Base-by-base conservation (phyloP, 805 yeast genomes). In the Candida odintsovae region DNA sequence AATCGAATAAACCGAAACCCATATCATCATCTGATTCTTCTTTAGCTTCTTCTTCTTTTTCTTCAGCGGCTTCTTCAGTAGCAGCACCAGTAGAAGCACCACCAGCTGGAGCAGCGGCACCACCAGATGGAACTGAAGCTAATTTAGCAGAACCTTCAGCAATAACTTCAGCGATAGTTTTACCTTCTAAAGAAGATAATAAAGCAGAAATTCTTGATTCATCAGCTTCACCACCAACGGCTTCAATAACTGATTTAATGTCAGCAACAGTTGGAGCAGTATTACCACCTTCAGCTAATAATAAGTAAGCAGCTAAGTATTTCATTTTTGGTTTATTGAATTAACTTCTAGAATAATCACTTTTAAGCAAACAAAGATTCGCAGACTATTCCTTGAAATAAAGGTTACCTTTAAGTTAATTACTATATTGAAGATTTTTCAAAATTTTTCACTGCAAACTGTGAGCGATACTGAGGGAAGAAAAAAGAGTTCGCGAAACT, bases 221-320 rank as follows among this genome's bases (percentile, higher is more conserved):
- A 64, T 86, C 94, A 65, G 80, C 87, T 68, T 86, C 95, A 64
- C 78, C 77, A 71, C 90, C 90, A 56, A 84, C 88, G 50, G 92
- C 67, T 67, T 80, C 80, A 66, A 86, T 75, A 60, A 85, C 78
- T 55, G 81, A 56, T 70, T 84, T 72, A 74, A 86, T 77, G 73
- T 84, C 89, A 58, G 83, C 75, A 62, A 86, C 86, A 56, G 90
- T 72, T 73, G 95, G 94, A 63, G 86, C 57, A 66, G 86, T 71
- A 77, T 82, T 84, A 75, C 92, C 94, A 74, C 90, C 89, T 75
- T 86, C 86, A 67, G 75, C 84, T 72, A 86, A 83, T 76, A 86
- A 82, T 75, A 86, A 83, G 80, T 86, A 86, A 76, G 95, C 92
- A 76, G 95, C 95, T 77, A 86, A 78, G 83, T 86, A 86, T 77